Percentiles rank a stretch among this genome's conserved stretches.
These are phyloP conservation scores for Adansonia gregorii DNA, from an alignment of 441 rosid species.

Conservation along the genomic window DNA sequence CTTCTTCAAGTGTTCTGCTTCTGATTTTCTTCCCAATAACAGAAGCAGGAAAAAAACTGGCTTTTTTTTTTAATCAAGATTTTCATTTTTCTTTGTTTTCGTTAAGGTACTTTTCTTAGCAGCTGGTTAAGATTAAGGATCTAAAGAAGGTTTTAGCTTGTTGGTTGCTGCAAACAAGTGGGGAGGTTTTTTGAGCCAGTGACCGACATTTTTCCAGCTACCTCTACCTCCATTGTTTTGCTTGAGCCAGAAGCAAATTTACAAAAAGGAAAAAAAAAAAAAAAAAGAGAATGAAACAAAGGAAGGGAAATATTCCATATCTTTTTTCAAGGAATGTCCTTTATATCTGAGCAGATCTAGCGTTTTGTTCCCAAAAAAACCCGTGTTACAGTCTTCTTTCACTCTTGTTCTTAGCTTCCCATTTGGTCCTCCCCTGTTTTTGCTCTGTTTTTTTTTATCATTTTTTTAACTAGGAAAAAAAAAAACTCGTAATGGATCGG, in stretches of 20 bases:
- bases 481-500: conserved; percentile 49
- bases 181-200: conserved; percentile 19
- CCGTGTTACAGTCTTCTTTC: conserved; percentile 10
- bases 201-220: conserved; percentile 37
- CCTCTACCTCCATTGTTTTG: conserved; percentile 36
- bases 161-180: conserved; percentile 18
- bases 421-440: conserved; percentile 34
- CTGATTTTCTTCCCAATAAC: conserved; percentile 34
- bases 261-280: not conserved
- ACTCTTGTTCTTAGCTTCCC: conserved; percentile 19
- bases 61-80: not conserved
- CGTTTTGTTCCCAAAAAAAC: not conserved
- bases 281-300: not conserved
- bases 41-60: conserved; percentile 22
- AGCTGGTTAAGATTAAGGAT: conserved; percentile 20
- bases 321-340: conserved; percentile 25
- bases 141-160: conserved; percentile 6
- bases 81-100: conserved; percentile 1
- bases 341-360: conserved; percentile 40
- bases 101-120: conserved; percentile 31
- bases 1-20: conserved; percentile 20
- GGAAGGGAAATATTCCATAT: conserved; percentile 20
- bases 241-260: conserved; percentile 40
- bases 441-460: conserved; percentile 16
- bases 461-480: not conserved